Conservation (phyloP, 2,329 filamentous ascomycete genomes). For the Scedosporium aurantiacum region DNA sequence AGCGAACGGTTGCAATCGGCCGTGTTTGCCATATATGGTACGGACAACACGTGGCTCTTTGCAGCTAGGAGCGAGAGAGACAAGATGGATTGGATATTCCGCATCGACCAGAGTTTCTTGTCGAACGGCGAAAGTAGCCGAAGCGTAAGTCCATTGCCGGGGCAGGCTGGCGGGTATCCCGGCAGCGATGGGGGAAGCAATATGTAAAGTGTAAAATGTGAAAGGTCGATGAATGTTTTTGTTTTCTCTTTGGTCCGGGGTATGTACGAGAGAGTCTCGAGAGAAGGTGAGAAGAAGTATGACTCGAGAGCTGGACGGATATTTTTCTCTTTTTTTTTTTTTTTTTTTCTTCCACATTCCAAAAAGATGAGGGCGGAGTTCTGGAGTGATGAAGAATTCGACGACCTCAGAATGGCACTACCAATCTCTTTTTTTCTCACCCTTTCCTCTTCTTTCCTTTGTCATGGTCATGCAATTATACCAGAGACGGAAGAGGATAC, state of each 20-base stretch:
- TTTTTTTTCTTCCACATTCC: neutral
- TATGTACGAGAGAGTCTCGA: neutral
- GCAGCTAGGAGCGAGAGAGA: constrained; percentile 79
- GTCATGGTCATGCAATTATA: neutral
- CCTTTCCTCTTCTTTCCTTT: neutral
- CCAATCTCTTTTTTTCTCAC: neutral
- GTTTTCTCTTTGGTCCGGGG: neutral
- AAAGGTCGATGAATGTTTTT: neutral
- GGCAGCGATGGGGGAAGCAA: constrained; percentile 7
- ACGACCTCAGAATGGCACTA: neutral
- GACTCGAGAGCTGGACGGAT: neutral
- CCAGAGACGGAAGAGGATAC: neutral
- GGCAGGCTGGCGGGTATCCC: constrained; percentile 6
- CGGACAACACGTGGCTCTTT: constrained; percentile 91
- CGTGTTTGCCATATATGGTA: constrained; percentile 90
- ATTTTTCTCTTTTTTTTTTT: neutral
- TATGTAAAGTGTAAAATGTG: neutral
- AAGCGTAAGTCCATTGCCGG: constrained; percentile 22
- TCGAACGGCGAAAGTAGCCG: constrained; percentile 35
- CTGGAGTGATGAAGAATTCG: constrained; percentile 1
- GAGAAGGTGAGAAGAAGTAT: neutral
- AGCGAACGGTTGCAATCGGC: constrained; percentile 53
- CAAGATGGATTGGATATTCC: constrained; percentile 94
- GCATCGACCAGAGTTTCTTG: constrained; percentile 72
- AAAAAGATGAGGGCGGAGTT: neutral